These are phyloP conservation scores for Rhynchospora tenuis DNA, from an alignment of 176 grass and related monocot genomes.

Conservation along the genomic window DNA sequence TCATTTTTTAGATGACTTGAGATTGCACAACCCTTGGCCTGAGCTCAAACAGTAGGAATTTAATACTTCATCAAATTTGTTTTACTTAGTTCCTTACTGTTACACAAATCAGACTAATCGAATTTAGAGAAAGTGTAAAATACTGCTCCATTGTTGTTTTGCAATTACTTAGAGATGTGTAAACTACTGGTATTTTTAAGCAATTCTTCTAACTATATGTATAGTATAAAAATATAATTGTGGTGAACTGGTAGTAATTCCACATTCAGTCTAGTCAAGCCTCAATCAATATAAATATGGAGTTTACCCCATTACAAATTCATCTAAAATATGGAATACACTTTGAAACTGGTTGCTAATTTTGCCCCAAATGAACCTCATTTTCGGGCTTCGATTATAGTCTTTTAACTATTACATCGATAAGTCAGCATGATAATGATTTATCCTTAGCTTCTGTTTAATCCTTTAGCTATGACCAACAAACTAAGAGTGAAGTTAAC, in stretches of 20 bases:
- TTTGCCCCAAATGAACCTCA: not conserved
- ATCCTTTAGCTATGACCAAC: not conserved
- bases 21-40: constrained; percentile 85
- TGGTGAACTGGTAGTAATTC: not conserved
- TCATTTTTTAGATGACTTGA: constrained; percentile 92
- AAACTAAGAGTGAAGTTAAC: not conserved
- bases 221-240: not conserved
- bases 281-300: not conserved
- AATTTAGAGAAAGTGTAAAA: too few relatives aligned
- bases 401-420: not conserved
- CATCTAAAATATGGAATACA: not conserved
- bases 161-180: too few relatives aligned
- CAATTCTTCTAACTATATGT: not conserved
- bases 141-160: too few relatives aligned
- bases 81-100: not conserved
- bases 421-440: not conserved
- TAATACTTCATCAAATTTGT: not conserved
- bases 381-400: not conserved
- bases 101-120: not conserved
- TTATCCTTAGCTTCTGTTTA: not conserved
- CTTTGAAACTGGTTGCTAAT: not conserved
- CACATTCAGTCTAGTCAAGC: not conserved
- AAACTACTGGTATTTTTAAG: too few relatives aligned
- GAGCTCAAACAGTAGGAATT: constrained; percentile 79
- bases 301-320: not conserved